Base-by-base conservation (phyloP, 148 eudicot genomes). In the Diospyros lotus region DNA sequence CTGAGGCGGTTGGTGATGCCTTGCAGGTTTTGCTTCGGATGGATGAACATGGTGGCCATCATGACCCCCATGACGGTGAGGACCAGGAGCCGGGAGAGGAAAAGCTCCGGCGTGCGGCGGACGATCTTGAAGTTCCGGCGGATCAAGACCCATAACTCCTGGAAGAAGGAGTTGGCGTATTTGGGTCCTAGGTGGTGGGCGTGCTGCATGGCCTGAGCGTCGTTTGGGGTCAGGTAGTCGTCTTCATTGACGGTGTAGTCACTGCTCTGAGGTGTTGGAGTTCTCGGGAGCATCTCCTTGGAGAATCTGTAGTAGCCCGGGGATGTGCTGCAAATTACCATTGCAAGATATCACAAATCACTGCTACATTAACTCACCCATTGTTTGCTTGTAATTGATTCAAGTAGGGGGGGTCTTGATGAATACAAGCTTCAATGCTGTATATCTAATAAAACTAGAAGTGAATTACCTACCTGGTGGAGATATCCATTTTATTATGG, bases 11-110 rank as follows among this genome's bases (percentile, higher is more conserved):
- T 64, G 62, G 86, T 86, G 72, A 86, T 79, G 9, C 87, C 89
- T 70, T 83, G 89, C 4, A 69, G 38, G n/a, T 72, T 60, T 9
- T 56, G 9, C 48, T 71, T 59, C 0, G 89, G 86, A 28, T 77
- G 67, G 38, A 39, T 43, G 75, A 86, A 86, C 84, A 86, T 76
- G 50, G 89, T 86, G 67, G 89, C 87, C 86, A 83, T 83, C 83
- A 86, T 79, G 59, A 83, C 44, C 4, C 83, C 89, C 89, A 86
- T 83, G 17, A 86, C 54, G 9, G 82, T 77, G 11, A 86, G 84
- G 52, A 81, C 86, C 77, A 83, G 8, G 11, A 83, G 83, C 13
- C 86, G 71, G 52, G 86, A 86, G 8, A 79, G 80, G 73, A 86
- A 86, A 15, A 86, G 84, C 79, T 86, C 85, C 12, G 86, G 84